phyloP scores from a whole-genome alignment of 2,329 filamentous ascomycete genomes.

The Thelonectria rubi region DNA sequence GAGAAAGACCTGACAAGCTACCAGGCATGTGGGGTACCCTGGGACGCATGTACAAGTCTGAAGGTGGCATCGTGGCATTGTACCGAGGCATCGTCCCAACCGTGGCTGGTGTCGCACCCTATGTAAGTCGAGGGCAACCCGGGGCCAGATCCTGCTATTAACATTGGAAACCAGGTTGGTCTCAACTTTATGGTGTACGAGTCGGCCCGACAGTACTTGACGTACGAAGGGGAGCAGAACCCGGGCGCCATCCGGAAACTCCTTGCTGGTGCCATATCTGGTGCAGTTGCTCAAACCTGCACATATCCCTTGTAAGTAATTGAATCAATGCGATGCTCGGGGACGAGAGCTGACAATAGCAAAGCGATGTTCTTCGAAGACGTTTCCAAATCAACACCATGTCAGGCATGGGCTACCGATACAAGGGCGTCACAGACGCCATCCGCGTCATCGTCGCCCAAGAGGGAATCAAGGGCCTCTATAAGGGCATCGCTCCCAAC shows the following conservation, averaged over 20 bases:
- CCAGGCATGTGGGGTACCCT: slow-evolving; percentile 94
- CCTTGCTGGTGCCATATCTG: slow-evolving; percentile 90
- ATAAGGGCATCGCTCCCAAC: slow-evolving; percentile 96
- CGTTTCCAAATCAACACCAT: slow-evolving; percentile 99
- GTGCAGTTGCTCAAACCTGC: slow-evolving; percentile 94
- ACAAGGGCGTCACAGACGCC: slow-evolving; percentile 86
- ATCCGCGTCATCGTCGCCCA: slow-evolving; percentile 81
- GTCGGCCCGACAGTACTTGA: slow-evolving; percentile 82
- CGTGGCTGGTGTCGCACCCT: slow-evolving; percentile 93
- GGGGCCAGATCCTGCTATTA: slow-evolving; percentile 3
- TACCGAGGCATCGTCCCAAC: slow-evolving; percentile 96
- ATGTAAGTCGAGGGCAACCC: slow-evolving; percentile 63
- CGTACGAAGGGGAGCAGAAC: slow-evolving; percentile 86
- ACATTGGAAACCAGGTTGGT: slow-evolving; percentile 70
- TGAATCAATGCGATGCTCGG: slow-evolving; percentile 32
- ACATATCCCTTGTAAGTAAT: slow-evolving; percentile 92
- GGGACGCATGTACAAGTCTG: slow-evolving; percentile 84
- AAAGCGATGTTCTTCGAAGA: slow-evolving; percentile 86
- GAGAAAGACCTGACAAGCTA: slow-evolving; percentile 70
- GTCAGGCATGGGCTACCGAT: slow-evolving; percentile 97
- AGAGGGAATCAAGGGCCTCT: slow-evolving; percentile 86
- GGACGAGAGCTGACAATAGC: slow-evolving; percentile 1
- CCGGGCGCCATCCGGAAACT: slow-evolving; percentile 84
- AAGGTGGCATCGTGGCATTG: slow-evolving; percentile 85
- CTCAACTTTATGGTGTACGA: slow-evolving; percentile 99